Conservation (phyloP, 768 basidiomycete genomes). For the Rhodotorula paludigena region DNA sequence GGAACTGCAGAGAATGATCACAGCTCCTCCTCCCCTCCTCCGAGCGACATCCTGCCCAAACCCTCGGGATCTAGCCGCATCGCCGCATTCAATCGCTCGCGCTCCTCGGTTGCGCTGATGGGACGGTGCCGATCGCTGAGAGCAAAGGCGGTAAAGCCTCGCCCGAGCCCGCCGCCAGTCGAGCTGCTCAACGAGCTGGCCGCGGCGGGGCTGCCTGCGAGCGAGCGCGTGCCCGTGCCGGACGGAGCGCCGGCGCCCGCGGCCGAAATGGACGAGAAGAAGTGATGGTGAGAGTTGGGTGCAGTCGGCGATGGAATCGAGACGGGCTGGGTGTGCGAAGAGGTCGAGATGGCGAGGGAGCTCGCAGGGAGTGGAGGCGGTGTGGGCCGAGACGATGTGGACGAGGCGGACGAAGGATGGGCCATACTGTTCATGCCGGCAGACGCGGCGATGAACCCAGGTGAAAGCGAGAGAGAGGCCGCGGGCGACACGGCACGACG, state of each 20-base stretch:
- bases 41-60: constrained; percentile 21
- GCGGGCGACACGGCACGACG: constrained; percentile 43
- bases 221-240: not conserved
- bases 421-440: no score
- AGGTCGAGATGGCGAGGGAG: not conserved
- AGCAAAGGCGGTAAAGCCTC: not conserved
- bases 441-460: constrained; percentile 22
- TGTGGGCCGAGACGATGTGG: not conserved
- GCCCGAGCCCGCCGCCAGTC: not conserved
- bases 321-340: constrained; percentile 5
- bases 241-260: not conserved
- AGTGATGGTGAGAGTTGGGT: not conserved
- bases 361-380: not conserved
- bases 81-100: not conserved
- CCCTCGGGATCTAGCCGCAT: constrained; percentile 6
- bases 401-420: not conserved
- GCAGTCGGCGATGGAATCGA: constrained; percentile 18
- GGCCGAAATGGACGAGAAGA: constrained; percentile 12
- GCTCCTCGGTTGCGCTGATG: not conserved
- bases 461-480: constrained; percentile 30
- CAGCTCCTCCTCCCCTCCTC: constrained; percentile 9
- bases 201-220: not conserved
- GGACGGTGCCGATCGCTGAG: constrained; percentile 14
- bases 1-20: not conserved
- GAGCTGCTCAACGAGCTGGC: constrained; percentile 10